These are phyloP conservation scores for Pestalotiopsis sp. DNA, from an alignment of 2,329 filamentous ascomycete genomes.

Conservation along the genomic window DNA sequence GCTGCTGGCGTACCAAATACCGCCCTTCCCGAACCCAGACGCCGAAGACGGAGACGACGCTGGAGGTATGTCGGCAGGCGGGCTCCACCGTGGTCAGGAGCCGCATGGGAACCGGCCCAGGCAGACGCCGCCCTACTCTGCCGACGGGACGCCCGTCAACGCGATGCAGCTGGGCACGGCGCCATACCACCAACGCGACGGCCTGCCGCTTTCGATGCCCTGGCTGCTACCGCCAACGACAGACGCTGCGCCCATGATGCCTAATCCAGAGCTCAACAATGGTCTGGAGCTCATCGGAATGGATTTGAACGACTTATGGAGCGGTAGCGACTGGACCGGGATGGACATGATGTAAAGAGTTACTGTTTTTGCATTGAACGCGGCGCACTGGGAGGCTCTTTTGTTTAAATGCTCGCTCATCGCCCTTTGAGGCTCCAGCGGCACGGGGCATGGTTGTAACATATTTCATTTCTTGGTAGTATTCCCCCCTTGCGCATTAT, in stretches of 20 bases:
- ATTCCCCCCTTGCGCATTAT: neutral
- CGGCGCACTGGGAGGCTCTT: neutral
- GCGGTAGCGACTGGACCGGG: slow-evolving; percentile 39
- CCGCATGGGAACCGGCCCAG: slow-evolving; percentile 20
- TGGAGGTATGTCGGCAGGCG: slow-evolving; percentile 21
- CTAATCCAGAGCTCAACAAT: slow-evolving; percentile 53
- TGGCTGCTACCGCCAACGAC: slow-evolving; percentile 33
- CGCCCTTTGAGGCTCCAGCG: neutral
- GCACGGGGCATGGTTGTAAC: neutral
- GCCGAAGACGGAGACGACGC: slow-evolving; percentile 17
- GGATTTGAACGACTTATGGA: slow-evolving; percentile 58
- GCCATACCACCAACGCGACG: slow-evolving; percentile 24
- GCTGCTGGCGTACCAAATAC: slow-evolving; percentile 57
- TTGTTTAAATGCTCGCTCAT: neutral
- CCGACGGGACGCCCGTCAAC: slow-evolving; percentile 23
- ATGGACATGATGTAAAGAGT: slow-evolving; percentile 19
- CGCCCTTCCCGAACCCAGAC: slow-evolving; percentile 36
- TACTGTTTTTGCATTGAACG: neutral
- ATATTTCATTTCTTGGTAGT: neutral
- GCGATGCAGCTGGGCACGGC: slow-evolving; percentile 24
- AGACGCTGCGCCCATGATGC: slow-evolving; percentile 33
- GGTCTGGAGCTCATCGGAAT: slow-evolving; percentile 52
- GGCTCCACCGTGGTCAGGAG: neutral
- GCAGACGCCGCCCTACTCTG: slow-evolving; percentile 45
- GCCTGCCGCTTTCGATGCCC: slow-evolving; percentile 31